Conservation (phyloP, 73 alveolate species). For the Tetrahymena elliotti region DNA sequence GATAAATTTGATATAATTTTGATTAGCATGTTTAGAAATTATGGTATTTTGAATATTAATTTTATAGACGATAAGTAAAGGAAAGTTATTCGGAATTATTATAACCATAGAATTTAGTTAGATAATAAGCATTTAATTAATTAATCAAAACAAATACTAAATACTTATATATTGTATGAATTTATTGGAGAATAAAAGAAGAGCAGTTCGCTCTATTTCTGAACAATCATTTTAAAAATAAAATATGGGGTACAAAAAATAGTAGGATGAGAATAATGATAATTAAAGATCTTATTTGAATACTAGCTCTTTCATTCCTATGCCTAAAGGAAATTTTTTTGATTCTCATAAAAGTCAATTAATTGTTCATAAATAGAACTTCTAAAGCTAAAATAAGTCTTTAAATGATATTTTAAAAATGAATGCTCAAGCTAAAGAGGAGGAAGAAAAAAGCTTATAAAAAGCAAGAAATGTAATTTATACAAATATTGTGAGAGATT, state of each 20-base stretch:
- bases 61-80: not conserved
- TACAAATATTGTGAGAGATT: not conserved
- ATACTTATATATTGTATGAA: not conserved
- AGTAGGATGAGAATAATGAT: not conserved
- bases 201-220: not conserved
- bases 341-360: not conserved
- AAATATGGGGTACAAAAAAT: not conserved
- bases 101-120: not conserved
- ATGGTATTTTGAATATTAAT: not conserved
- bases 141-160: not conserved
- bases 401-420: not conserved
- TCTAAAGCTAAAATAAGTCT: not conserved
- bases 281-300: not conserved
- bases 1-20: too few species aligned
- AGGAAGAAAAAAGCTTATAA: not conserved
- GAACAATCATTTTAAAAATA: not conserved
- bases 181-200: not conserved
- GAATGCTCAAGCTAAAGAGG: not conserved
- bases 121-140: not conserved
- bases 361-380: not conserved
- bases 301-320: not conserved
- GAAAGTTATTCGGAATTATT: not conserved
- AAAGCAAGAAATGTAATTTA: not conserved
- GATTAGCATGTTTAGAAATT: not conserved
- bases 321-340: not conserved